Conservation (phyloP, 495 filamentous ascomycete species). For the Penicillium tannophilum region DNA sequence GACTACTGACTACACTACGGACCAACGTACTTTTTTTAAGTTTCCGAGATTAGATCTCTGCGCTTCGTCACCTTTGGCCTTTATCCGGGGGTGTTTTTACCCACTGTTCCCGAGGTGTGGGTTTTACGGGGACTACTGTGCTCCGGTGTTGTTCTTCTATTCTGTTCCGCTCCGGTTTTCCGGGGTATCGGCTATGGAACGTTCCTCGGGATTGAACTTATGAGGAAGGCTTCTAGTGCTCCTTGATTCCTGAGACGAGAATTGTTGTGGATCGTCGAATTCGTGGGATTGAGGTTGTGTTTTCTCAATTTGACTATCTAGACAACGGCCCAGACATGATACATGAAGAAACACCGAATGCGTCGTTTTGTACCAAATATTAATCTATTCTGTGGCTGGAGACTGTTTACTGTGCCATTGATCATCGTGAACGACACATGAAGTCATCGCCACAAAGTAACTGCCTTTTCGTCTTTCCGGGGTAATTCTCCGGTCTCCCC, state of each 20-base stretch:
- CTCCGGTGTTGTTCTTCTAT: not conserved
- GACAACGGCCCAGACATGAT: not conserved
- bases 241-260: not conserved
- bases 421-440: not conserved
- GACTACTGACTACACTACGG: not conserved
- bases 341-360: not conserved
- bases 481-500: constrained; percentile 1
- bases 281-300: not conserved
- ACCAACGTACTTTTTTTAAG: not conserved
- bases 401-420: not conserved
- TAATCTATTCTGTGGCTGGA: too few species aligned
- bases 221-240: not conserved
- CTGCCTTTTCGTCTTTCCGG: not conserved
- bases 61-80: not conserved
- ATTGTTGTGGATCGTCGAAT: not conserved
- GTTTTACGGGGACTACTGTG: not conserved
- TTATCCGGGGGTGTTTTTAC: not conserved
- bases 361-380: not conserved
- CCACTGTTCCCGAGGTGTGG: not conserved
- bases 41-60: constrained; percentile 1
- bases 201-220: not conserved
- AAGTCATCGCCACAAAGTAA: too few species aligned
- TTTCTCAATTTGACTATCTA: not conserved
- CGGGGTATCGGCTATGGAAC: not conserved
- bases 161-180: not conserved